These are phyloP conservation scores for Sisymbrium altissimum DNA, from an alignment of 345 rosid genomes.

Conservation along the genomic window DNA sequence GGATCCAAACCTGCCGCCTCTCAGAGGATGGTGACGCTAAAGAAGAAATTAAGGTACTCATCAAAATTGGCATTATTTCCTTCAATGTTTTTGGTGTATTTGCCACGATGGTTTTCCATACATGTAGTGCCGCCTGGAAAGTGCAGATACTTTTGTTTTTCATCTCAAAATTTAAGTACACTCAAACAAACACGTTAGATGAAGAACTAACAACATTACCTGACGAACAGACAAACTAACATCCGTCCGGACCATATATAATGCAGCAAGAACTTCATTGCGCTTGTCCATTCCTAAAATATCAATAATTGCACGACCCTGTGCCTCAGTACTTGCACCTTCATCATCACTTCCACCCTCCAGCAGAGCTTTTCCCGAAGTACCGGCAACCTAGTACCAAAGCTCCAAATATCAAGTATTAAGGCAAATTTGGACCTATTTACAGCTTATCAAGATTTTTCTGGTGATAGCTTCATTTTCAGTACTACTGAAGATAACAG, in stretches of 20 bases:
- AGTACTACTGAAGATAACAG: neutral
- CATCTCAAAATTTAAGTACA: constrained; percentile 11
- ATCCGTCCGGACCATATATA: constrained; percentile 97
- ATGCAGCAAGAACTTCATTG: constrained; percentile 95
- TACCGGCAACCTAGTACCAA: constrained; percentile 85
- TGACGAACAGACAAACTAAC: constrained; percentile 93
- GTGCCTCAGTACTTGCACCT: constrained; percentile 99
- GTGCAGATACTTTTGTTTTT: neutral
- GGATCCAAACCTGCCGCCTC: constrained; percentile 79
- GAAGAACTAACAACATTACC: constrained; percentile 48
- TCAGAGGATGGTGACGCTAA: constrained; percentile 92
- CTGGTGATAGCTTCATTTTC: neutral
- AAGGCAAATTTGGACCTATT: neutral
- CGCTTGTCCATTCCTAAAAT: constrained; percentile 93
- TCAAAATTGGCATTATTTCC: constrained; percentile 97
- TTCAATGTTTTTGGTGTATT: constrained; percentile 95
- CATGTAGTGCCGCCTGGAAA: constrained; percentile 90
- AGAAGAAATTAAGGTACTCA: constrained; percentile 84
- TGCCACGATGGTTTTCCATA: constrained; percentile 98
- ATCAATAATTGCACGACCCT: constrained; percentile 97
- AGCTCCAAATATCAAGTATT: constrained; percentile 5
- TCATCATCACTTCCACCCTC: constrained; percentile 99
- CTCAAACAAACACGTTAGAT: neutral
- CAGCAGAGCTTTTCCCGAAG: constrained; percentile 95
- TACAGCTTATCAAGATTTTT: neutral